Evolutionary conservation across 2,329 filamentous ascomycete genomes (phyloP).

Genomic region (Fusarium duplospermum): DNA sequence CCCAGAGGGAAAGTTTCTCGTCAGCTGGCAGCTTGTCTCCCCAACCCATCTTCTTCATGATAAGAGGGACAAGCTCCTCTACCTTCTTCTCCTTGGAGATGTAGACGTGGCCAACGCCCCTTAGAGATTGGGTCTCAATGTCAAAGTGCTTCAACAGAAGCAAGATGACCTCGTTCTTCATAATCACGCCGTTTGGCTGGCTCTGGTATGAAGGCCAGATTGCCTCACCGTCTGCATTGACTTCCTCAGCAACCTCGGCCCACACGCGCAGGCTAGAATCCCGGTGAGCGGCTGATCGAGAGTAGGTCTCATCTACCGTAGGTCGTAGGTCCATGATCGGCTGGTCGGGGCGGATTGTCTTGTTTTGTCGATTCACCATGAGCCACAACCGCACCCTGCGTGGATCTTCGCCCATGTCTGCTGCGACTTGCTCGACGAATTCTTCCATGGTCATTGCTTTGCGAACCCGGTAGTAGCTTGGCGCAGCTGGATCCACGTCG

Average conservation of each 20-base stretch:
- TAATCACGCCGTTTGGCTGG: slow-evolving; percentile 66
- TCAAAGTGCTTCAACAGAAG: slow-evolving; percentile 96
- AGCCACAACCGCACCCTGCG: slow-evolving; percentile 87
- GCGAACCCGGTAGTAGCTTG: slow-evolving; percentile 78
- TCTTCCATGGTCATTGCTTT: slow-evolving; percentile 81
- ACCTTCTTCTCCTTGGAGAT: slow-evolving; percentile 90
- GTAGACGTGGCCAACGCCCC: slow-evolving; percentile 85
- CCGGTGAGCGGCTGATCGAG: slow-evolving; percentile 66
- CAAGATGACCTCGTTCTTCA: slow-evolving; percentile 76
- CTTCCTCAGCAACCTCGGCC: slow-evolving; percentile 81
- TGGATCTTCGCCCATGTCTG: slow-evolving; percentile 75
- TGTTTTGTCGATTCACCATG: slow-evolving; percentile 99
- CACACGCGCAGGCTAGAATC: slow-evolving; percentile 84
- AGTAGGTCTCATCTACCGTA: slow-evolving; percentile 77
- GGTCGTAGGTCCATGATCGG: slow-evolving; percentile 82
- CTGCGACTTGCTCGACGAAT: slow-evolving; percentile 76
- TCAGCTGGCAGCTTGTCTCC: slow-evolving; percentile 75
- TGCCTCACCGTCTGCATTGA: slow-evolving; percentile 74
- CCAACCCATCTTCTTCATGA: slow-evolving; percentile 89
- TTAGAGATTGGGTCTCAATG: slow-evolving; percentile 77
- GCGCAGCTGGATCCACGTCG: slow-evolving; percentile 76
- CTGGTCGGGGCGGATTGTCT: slow-evolving; percentile 91
- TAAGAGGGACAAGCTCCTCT: slow-evolving; percentile 81
- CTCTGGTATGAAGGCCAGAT: slow-evolving; percentile 76
- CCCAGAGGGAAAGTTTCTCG: slow-evolving; percentile 78